Evolutionary conservation across 2,329 filamentous ascomycete species (phyloP).

Genomic region (Botryotinia narcissicola): DNA sequence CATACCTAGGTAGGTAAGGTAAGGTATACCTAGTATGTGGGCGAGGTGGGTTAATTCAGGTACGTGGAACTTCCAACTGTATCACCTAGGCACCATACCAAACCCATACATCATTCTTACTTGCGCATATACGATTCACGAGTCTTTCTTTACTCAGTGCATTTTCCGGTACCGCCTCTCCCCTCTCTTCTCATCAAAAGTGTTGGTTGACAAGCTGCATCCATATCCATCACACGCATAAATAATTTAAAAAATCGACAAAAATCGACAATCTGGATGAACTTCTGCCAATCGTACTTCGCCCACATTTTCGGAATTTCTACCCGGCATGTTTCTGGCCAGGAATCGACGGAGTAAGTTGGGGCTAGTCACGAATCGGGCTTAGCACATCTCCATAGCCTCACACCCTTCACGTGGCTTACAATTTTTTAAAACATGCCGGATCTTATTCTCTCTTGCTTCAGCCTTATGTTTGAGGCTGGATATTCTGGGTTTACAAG

Average conservation of each 20-base stretch:
- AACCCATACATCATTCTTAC: background rate
- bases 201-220: background rate
- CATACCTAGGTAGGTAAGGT: background rate
- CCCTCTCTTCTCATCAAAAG: background rate
- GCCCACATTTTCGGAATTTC: slow-evolving; percentile 18
- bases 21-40: background rate
- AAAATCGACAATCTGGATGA: background rate
- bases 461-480: slow-evolving; percentile 14
- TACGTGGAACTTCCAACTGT: slow-evolving; percentile 4
- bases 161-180: background rate
- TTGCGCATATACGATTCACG: slow-evolving; percentile 6
- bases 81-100: background rate
- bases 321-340: slow-evolving; percentile 5
- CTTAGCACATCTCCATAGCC: background rate
- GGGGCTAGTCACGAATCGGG: background rate
- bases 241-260: background rate
- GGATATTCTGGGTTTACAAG: background rate
- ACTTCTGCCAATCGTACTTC: slow-evolving; percentile 13
- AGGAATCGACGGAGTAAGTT: background rate
- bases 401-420: slow-evolving; percentile 7
- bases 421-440: background rate
- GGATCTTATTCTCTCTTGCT: no score
- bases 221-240: slow-evolving; percentile 3
- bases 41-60: background rate
- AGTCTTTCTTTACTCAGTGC: background rate